phyloP scores from a whole-genome alignment of 306 rosid species.

The Quercus glauca region DNA sequence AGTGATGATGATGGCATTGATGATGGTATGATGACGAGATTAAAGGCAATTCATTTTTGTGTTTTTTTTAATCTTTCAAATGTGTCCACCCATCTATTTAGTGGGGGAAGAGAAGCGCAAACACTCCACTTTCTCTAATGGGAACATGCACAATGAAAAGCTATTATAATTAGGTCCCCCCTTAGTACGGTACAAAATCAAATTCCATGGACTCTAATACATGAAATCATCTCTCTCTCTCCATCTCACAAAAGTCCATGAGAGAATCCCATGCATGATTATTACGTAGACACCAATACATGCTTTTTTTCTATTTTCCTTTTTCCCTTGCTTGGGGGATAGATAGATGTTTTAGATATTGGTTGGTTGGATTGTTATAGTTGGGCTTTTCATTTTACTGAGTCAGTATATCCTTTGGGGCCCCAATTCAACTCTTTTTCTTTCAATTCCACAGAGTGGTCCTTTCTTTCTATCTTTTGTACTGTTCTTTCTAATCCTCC shows the following conservation, averaged over 20 bases:
- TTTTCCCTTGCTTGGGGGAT: conserved; percentile 15
- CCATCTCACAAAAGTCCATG: conserved; percentile 22
- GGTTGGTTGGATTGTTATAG: not conserved
- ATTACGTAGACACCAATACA: conserved; percentile 57
- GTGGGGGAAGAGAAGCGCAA: conserved; percentile 58
- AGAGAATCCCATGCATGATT: conserved; percentile 78
- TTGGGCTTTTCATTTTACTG: not conserved
- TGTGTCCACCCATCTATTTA: conserved; percentile 43
- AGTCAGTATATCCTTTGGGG: not conserved
- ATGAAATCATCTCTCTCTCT: conserved; percentile 29
- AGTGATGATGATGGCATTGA: conserved; percentile 59
- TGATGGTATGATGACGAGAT: conserved; percentile 75
- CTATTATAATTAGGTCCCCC: conserved; percentile 64
- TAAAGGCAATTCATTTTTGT: conserved; percentile 24
- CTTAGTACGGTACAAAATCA: conserved; percentile 30
- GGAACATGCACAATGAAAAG: conserved; percentile 56
- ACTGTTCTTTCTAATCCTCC: not conserved
- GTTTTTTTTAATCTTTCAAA: too few species aligned
- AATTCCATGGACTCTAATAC: conserved; percentile 26
- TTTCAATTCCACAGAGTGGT: not conserved
- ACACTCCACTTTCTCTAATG: conserved; percentile 66
- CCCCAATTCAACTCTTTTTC: not conserved
- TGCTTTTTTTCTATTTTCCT: conserved; percentile 29
- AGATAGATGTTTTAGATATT: not conserved
- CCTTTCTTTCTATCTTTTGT: not conserved